Base-by-base conservation (phyloP, 768 basidiomycete genomes). In the Kwoniella newhampshirensis region DNA sequence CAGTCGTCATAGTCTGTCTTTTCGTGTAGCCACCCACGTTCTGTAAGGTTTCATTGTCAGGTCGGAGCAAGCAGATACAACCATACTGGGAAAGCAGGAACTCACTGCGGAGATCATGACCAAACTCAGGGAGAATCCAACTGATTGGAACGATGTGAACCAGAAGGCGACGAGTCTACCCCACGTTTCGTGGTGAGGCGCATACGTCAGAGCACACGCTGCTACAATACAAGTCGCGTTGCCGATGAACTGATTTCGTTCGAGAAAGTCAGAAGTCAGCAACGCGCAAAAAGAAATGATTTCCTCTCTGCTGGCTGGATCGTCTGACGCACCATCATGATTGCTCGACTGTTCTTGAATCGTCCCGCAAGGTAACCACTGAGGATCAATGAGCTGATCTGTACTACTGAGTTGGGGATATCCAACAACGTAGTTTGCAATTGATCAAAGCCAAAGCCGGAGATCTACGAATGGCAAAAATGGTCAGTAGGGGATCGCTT, bases 141-240 rank as follows among this genome's bases (percentile, higher is more conserved):
- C 54, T 25, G 53, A 56, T 59, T 67, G 66, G 58, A 73, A 71
- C 0, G 57, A 44, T 0, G 73, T 75, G 59, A 76, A 74, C 75
- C 75, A 76, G 46, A 72, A 73, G 21, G 74, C 72, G 40, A 77
- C 69, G 4, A 77, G 61, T 11, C 76, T 64, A 43, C 59, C 67
- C 75, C 75, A 75, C 46, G 66, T 68, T 26, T 68, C 59, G 12
- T 62, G 63, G 9, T 62, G 41, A 1, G 76, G 76, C 15, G 70
- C 62, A 52, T 75, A 77, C 4, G 74, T 68, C 49, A 77, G 50
- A 32, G 60, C 66, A 15, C 67, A 70, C 12, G 74, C 71, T 2
- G 74, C 71, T 35, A 72, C 71, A 54, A 79, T 73, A 60, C 77
- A 78, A 13, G 71, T 68, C 30, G 73, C 67, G 59, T 70, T 71